A percentile compares a stretch with the other conserved stretches of the same genome.
Conservation (phyloP, 148 eudicot species). For the Simmondsia chinensis region DNA sequence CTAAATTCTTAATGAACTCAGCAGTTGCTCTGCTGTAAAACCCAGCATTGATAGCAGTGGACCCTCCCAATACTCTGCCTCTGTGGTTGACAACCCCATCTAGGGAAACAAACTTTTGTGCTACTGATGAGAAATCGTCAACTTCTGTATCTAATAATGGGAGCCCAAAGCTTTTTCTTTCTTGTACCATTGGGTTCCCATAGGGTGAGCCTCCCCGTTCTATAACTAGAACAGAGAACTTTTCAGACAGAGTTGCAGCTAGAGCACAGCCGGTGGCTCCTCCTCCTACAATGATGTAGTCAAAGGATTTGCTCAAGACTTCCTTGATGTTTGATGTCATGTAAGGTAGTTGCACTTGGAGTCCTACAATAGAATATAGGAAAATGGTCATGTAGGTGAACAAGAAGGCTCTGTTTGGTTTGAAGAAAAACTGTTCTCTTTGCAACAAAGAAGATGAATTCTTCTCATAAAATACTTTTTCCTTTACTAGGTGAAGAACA, state of each 20-base stretch:
- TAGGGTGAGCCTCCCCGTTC: conserved; percentile 48
- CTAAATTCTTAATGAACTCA: conserved; percentile 13
- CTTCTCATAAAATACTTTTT: no score
- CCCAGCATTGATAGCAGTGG: conserved; percentile 43
- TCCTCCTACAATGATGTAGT: conserved; percentile 40
- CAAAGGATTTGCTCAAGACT: no score
- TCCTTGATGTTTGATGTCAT: no score
- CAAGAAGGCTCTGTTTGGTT: no score
- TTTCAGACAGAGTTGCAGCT: conserved; percentile 38
- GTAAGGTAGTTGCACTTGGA: no score
- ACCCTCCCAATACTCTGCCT: conserved; percentile 34
- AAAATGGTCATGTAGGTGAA: no score
- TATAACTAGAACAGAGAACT: conserved; percentile 24
- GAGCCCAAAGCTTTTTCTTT: conserved; percentile 11
- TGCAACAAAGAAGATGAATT: no score
- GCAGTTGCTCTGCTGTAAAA: conserved; percentile 30
- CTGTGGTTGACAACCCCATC: conserved; percentile 44
- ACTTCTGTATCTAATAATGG: conserved; percentile 25
- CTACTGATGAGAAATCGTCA: conserved; percentile 9
- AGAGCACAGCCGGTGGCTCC: conserved; percentile 40
- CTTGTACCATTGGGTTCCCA: conserved; percentile 16
- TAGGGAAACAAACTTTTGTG: conserved; percentile 38
- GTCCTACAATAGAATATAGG: no score
- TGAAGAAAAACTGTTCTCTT: no score
- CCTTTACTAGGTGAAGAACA: no score